phyloP scores from a whole-genome alignment of 1,284 basidiomycete genomes.

The Fomes fomentarius region DNA sequence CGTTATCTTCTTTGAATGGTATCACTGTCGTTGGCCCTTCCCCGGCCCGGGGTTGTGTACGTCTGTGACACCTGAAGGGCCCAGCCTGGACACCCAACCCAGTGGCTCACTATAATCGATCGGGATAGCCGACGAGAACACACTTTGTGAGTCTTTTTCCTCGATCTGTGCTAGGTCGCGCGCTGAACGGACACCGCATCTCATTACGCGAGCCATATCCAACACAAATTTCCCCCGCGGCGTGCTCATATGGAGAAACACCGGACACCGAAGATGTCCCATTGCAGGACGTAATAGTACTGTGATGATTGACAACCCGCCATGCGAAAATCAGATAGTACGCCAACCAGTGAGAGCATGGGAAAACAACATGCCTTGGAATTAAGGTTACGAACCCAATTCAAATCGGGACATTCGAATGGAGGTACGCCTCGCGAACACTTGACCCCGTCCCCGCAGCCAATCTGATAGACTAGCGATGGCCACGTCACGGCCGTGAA shows the following conservation, averaged over 20 bases:
- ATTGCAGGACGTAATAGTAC: conserved; percentile 17
- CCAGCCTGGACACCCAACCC: conserved; percentile 5
- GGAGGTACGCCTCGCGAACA: conserved; percentile 18
- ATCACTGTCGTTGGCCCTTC: too few species aligned
- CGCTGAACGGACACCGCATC: conserved; percentile 15
- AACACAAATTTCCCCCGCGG: conserved; percentile 22
- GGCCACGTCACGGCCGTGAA: conserved; percentile 7
- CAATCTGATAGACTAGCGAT: conserved; percentile 23
- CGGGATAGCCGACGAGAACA: conserved; percentile 6
- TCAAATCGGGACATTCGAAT: conserved; percentile 17
- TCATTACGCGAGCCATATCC: conserved; percentile 16
- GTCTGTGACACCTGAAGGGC: conserved; percentile 4
- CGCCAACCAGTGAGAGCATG: conserved; percentile 25
- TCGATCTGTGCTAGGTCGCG: conserved; percentile 4
- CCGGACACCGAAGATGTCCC: conserved; percentile 33
- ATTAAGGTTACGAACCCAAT: conserved; percentile 26
- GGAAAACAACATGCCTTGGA: conserved; percentile 16
- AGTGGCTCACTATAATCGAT: conserved; percentile 7
- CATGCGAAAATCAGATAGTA: conserved; percentile 35
- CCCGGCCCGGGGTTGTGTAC: too few species aligned
- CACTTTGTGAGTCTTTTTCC: conserved; percentile 15
- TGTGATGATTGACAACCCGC: conserved; percentile 15
- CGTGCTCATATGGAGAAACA: conserved; percentile 27
- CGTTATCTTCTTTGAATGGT: conserved; percentile 17
- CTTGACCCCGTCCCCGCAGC: conserved; percentile 12